Conservation (phyloP, 1,284 basidiomycete genomes). For the Moesziomyces parantarcticus region DNA sequence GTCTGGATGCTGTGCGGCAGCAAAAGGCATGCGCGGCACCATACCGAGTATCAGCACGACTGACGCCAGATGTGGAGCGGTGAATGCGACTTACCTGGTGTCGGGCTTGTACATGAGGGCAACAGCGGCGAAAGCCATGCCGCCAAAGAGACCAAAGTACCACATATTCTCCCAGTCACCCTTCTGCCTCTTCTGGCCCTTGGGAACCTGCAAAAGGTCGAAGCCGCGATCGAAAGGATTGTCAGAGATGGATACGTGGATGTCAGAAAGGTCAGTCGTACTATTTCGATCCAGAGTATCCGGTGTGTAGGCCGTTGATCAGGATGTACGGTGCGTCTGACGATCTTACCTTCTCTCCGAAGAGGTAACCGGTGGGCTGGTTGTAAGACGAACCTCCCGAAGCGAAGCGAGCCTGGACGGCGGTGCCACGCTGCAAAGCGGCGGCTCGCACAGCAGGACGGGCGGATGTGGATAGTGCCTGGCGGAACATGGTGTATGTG, state of each 20-base stretch:
- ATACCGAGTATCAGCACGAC: background rate
- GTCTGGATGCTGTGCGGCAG: conserved; percentile 56
- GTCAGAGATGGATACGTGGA: too few species aligned
- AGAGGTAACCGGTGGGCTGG: conserved; percentile 64
- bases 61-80: background rate
- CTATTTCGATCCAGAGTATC: too few species aligned
- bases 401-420: conserved; percentile 38
- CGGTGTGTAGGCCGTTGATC: too few species aligned
- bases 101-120: conserved; percentile 94
- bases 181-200: conserved; percentile 83
- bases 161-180: conserved; percentile 78
- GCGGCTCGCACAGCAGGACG: conserved; percentile 18
- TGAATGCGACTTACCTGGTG: conserved; percentile 78
- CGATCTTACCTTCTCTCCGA: conserved; percentile 62
- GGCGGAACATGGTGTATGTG: conserved; percentile 34
- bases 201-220: conserved; percentile 69
- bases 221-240: too few species aligned
- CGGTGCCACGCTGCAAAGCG: conserved; percentile 30
- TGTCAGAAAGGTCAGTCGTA: background rate
- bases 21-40: background rate
- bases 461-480: conserved; percentile 36
- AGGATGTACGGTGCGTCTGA: too few species aligned
- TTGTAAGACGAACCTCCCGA: conserved; percentile 58
- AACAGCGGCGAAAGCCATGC: conserved; percentile 80
- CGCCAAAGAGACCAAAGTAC: conserved; percentile 78